Conservation (phyloP, 352 stramenopile species). For the Plasmopara muralis region DNA sequence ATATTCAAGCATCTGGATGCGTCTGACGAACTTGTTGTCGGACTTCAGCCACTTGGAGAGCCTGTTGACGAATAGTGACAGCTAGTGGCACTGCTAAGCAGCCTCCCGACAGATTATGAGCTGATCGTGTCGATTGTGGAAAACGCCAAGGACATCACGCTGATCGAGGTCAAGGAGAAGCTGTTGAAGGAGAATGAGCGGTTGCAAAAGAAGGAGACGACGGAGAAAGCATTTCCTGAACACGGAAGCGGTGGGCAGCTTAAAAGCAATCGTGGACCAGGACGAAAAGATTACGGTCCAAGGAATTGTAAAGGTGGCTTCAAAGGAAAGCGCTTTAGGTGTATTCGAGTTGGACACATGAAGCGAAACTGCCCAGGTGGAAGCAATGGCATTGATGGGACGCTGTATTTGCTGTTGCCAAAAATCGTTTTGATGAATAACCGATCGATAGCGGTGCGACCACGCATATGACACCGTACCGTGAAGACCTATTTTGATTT, state of each 20-base stretch:
- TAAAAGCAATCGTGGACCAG: constrained; percentile 1
- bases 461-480: constrained; percentile 11
- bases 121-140: neutral
- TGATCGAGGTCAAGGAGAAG: neutral
- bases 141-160: neutral
- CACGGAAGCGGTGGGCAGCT: neutral
- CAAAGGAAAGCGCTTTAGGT: neutral
- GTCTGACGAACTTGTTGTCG: neutral
- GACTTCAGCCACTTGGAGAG: neutral
- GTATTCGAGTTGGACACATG: neutral
- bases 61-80: neutral
- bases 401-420: neutral
- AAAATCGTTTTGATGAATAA: neutral
- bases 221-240: neutral
- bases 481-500: constrained; percentile 2
- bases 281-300: neutral
- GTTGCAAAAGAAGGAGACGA: neutral
- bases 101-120: neutral
- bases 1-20: neutral
- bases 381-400: neutral
- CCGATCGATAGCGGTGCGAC: constrained; percentile 1
- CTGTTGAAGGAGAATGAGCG: neutral
- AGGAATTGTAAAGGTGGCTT: neutral
- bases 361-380: neutral
- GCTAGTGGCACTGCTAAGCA: neutral